Base-by-base conservation (phyloP, 2,329 filamentous ascomycete genomes). In the Nemania bipapillata region DNA sequence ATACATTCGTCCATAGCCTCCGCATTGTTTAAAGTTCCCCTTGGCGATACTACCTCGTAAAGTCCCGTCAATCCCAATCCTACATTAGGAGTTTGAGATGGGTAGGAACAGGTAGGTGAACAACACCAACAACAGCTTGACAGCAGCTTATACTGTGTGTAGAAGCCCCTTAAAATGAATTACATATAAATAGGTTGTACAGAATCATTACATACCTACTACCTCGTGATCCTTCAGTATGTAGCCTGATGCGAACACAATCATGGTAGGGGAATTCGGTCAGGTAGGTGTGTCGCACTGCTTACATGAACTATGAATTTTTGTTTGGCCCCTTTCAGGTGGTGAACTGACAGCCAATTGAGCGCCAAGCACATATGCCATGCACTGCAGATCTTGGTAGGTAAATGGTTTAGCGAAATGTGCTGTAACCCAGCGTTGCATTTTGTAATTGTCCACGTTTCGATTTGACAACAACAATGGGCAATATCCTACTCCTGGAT, bases 341-440 rank as follows among this genome's bases (percentile, higher is more conserved):
- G n/a, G n/a, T n/a, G n/a, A n/a, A n/a, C n/a, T n/a, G n/a, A n/a
- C n/a, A 32, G 9, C 9, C 30, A 32, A 32, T 32, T 32, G 4
- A 9, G 9, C 30, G 28, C 45, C 22, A 37, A 6, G 52, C 28
- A 24, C 35, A 28, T 37, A 20, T 35, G 20, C 22, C 26, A 63
- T 56, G 52, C 61, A 24, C 8, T 63, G 61, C 52, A 56, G 52
- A 57, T 63, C 61, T 56, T 49, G 49, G 61, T 49, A 56, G 28
- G 37, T 55, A 53, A 56, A 22, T 12, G 52, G 52, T 24, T 40
- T 63, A 56, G 52, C 28, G 60, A 47, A 20, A 30, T 45, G 32
- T 45, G 15, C 30, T 32, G 24, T 55, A 35, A 47, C 42, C 42
- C 49, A 26, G 24, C 26, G 22, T 54, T n/a, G 26, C n/a, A n/a